Percentiles rank a stretch among this genome's conserved stretches.
These are phyloP conservation scores for Termitomyces sp. DNA, from an alignment of 768 basidiomycete species.

Conservation along the genomic window DNA sequence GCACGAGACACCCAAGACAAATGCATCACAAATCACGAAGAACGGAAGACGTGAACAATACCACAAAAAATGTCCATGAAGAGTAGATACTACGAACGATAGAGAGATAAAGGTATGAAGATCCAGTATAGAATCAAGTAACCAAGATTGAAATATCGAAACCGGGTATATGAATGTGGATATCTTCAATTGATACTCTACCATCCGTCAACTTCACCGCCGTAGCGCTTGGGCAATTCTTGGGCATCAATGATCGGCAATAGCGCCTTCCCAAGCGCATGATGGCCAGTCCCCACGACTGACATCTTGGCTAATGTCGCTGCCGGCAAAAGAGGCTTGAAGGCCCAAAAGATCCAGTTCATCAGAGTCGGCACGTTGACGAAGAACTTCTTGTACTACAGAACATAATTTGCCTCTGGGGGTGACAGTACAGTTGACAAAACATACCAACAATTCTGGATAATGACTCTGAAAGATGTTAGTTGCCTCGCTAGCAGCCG, in stretches of 20 bases:
- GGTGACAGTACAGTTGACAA: background rate
- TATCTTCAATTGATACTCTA: slow-evolving; percentile 16
- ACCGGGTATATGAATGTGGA: background rate
- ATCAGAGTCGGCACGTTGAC: slow-evolving; percentile 74
- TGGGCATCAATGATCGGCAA: slow-evolving; percentile 47
- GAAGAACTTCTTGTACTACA: slow-evolving; percentile 70
- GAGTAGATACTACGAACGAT: background rate
- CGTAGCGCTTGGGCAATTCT: slow-evolving; percentile 66
- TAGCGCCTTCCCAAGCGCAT: slow-evolving; percentile 54
- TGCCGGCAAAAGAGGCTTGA: slow-evolving; percentile 68
- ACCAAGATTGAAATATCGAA: background rate
- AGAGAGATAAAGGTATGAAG: background rate
- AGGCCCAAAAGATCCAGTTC: slow-evolving; percentile 81
- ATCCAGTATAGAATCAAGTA: background rate
- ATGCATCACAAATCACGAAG: background rate
- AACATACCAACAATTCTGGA: slow-evolving; percentile 67
- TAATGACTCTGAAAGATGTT: slow-evolving; percentile 74
- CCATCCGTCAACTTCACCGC: slow-evolving; percentile 57
- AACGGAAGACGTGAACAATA: background rate
- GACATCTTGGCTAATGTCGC: slow-evolving; percentile 78
- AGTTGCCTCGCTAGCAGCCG: slow-evolving; percentile 67
- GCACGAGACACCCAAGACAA: background rate
- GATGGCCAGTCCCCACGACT: slow-evolving; percentile 64
- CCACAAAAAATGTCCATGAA: background rate
- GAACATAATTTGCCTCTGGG: background rate